phyloP scores from a whole-genome alignment of 2,329 filamentous ascomycete genomes.

The Botrytis pseudocinerea region DNA sequence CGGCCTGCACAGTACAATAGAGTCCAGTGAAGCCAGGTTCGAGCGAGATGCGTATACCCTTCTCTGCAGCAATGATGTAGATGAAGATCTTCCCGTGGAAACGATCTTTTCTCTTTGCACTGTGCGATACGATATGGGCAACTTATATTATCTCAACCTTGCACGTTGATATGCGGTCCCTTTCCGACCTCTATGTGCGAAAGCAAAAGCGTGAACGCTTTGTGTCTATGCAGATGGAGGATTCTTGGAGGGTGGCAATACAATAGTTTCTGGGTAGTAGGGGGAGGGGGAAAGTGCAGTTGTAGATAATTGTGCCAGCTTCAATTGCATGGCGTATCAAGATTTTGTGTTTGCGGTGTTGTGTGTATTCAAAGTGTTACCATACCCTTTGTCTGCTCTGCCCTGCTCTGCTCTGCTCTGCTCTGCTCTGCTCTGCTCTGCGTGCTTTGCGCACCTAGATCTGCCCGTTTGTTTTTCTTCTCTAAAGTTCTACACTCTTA shows the following conservation, averaged over 20 bases:
- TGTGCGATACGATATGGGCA: slow-evolving; percentile 13
- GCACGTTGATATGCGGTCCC: slow-evolving; percentile 19
- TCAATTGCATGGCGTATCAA: slow-evolving; percentile 28
- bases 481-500: slow-evolving; percentile 29
- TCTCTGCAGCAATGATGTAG: slow-evolving; percentile 11
- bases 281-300: slow-evolving; percentile 7
- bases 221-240: slow-evolving; percentile 23
- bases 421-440: not conserved
- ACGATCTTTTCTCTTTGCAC: slow-evolving; percentile 8
- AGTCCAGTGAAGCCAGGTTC: slow-evolving; percentile 2
- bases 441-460: slow-evolving; percentile 16
- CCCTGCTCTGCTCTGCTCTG: not conserved
- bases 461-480: not conserved
- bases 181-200: slow-evolving; percentile 21
- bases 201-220: slow-evolving; percentile 22
- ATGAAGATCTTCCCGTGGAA: not conserved
- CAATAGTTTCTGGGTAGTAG: slow-evolving; percentile 5
- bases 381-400: slow-evolving; percentile 37
- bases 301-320: slow-evolving; percentile 23
- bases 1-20: slow-evolving; percentile 7
- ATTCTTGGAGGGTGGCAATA: slow-evolving; percentile 16
- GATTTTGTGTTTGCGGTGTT: slow-evolving; percentile 17
- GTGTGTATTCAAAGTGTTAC: slow-evolving; percentile 40
- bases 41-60: not conserved
- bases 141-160: slow-evolving; percentile 14